Base-by-base conservation (phyloP, 1,284 basidiomycete genomes). In the Gymnopus androsaceus region DNA sequence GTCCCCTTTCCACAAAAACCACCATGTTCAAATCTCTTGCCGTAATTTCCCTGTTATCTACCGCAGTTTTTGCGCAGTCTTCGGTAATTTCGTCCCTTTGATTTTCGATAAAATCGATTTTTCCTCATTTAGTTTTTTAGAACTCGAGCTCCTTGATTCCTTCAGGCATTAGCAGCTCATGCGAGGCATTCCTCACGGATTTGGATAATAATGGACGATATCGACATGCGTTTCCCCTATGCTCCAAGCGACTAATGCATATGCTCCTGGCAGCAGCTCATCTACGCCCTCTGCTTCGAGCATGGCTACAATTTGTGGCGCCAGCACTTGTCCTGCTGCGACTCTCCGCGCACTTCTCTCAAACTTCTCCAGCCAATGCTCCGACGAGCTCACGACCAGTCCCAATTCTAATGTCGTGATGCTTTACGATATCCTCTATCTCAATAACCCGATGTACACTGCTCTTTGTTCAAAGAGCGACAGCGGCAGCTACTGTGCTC, bases 371-470 rank as follows among this genome's bases (percentile, higher is more conserved):
- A 63, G 77, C 11, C 78, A 81, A 6, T 97, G 94, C 77, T 59
- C 72, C 1, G 54, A 67, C 25, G 94, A 96, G 73, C 75, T 97
- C 61, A 82, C 78, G n/a, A n/a, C n/a, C n/a, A n/a, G n/a, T 1
- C 74, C 80, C 12, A 67, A 62, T 34, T 46, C 65, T 36, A 67
- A 75, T 21, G 85, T 94, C 47, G 68, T 83, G 64, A 65, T 71
- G 36, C 72, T 82, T 3, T 97, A 96, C 74, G 94, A 96, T 68
- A 75, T 83, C 42, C 75, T 96, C 42, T 97, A 92, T 76, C 63
- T 80, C 59, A 62, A 94, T 51, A 64, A 70, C 4, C 92, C 94
- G 4, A 68, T 95, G 65, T 74, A 75, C 62, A 62, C 67, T 14
- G 86, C 92, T 34, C 67, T 92, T 44, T 96, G 94, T 74, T 64